Conservation (phyloP, 768 basidiomycete genomes). For the Lactarius hatsudake region DNA sequence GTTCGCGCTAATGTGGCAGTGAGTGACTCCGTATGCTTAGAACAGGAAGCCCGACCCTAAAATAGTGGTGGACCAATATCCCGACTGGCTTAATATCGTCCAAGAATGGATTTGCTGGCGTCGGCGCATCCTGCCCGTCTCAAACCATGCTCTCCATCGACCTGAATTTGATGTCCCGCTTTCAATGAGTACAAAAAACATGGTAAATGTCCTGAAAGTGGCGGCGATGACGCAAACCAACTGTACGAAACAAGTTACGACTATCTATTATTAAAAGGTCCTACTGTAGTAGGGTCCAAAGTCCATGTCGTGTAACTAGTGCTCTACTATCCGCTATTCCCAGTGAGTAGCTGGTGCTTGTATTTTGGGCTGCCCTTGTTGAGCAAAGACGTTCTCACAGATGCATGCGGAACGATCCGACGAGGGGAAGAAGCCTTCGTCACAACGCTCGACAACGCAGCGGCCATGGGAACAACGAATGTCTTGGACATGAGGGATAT, state of each 20-base stretch:
- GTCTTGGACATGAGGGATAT: slow-evolving; percentile 16
- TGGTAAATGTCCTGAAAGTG: neutral
- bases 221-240: neutral
- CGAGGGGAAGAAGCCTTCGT: slow-evolving; percentile 1
- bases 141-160: neutral
- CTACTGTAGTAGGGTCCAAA: neutral
- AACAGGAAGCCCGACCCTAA: neutral
- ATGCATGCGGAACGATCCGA: neutral
- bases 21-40: too few relatives aligned
- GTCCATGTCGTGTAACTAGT: neutral
- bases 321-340: neutral
- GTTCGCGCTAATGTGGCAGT: too few relatives aligned
- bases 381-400: neutral
- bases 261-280: neutral
- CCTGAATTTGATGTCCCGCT: neutral
- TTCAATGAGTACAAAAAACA: neutral
- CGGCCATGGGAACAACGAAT: slow-evolving; percentile 20
- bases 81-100: neutral
- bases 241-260: neutral
- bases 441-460: slow-evolving; percentile 12
- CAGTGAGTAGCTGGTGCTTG: neutral
- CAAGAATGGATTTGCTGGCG: neutral
- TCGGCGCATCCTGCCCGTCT: neutral
- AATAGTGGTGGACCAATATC: neutral
- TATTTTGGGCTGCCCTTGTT: neutral